phyloP scores from a whole-genome alignment of 176 grass and related monocot species.

The Eremochloa ophiuroides region DNA sequence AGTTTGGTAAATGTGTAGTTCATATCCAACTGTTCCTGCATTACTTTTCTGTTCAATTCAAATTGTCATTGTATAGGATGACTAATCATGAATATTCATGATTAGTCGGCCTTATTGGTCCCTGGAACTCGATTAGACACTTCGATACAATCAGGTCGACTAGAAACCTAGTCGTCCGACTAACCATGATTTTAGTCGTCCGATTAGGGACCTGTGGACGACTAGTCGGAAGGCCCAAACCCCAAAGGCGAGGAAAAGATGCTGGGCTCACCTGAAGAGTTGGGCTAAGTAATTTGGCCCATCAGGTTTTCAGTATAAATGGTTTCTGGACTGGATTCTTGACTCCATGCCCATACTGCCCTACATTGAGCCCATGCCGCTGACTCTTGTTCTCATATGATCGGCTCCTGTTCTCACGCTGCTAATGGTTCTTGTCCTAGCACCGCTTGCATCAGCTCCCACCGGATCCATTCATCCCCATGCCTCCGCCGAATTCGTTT shows the following conservation, averaged over 20 bases:
- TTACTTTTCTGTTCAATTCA: slow-evolving; percentile 7
- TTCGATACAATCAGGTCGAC: not conserved
- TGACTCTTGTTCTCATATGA: not conserved
- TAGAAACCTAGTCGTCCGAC: not conserved
- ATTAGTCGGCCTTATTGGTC: not conserved
- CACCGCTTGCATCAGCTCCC: not conserved
- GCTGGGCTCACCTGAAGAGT: not conserved
- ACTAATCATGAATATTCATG: not conserved
- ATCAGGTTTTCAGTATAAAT: not conserved
- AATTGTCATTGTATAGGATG: not conserved
- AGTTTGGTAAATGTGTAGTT: not conserved
- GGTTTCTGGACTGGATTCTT: not conserved
- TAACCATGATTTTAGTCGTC: not conserved
- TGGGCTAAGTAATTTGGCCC: not conserved
- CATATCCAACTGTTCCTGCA: not conserved
- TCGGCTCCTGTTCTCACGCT: not conserved
- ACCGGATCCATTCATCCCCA: not conserved
- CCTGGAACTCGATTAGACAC: not conserved
- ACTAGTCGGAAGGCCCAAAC: not conserved
- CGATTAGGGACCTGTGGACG: not conserved
- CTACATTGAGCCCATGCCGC: not conserved
- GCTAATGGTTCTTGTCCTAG: not conserved
- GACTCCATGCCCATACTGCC: not conserved
- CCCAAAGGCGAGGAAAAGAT: not conserved
- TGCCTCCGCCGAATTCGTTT: not conserved